These are phyloP conservation scores for Tetrahymena borealis DNA, from an alignment of 73 alveolate genomes.

Conservation along the genomic window DNA sequence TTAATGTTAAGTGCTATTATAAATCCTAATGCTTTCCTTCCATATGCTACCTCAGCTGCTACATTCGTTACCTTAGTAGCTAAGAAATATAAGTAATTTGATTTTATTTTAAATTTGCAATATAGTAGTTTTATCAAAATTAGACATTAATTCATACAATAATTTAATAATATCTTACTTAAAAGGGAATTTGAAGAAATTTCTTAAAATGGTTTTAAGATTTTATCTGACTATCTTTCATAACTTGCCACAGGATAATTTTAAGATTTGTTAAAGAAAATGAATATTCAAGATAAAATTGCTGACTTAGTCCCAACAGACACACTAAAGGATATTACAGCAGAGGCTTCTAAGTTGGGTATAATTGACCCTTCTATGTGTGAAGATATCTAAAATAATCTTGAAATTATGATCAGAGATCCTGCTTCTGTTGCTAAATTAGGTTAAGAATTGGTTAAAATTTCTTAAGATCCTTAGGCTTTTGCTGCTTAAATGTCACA, in stretches of 20 bases:
- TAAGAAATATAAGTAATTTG: slow-evolving; percentile 2
- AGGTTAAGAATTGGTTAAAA: slow-evolving; percentile 20
- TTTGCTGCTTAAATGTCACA: slow-evolving; percentile 24
- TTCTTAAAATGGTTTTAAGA: slow-evolving; percentile 9
- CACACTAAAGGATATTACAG: slow-evolving; percentile 22
- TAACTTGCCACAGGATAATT: not conserved
- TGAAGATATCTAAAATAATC: slow-evolving; percentile 32
- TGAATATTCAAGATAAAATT: slow-evolving; percentile 12
- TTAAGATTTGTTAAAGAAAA: not conserved
- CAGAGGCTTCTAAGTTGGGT: slow-evolving; percentile 31
- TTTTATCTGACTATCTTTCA: not conserved
- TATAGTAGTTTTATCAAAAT: no score
- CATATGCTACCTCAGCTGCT: slow-evolving; percentile 50
- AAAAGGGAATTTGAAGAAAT: slow-evolving; percentile 7
- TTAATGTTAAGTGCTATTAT: slow-evolving; percentile 41
- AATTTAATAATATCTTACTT: not conserved
- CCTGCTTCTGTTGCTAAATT: slow-evolving; percentile 22
- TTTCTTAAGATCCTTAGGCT: slow-evolving; percentile 32
- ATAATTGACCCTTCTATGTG: slow-evolving; percentile 15
- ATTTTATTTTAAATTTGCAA: no score
- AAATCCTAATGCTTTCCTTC: slow-evolving; percentile 45
- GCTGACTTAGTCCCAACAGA: slow-evolving; percentile 8
- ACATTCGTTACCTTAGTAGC: slow-evolving; percentile 29
- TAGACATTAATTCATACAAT: not conserved
- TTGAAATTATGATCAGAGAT: slow-evolving; percentile 21